phyloP scores from a whole-genome alignment of 345 rosid genomes.

The Brassica rapa region DNA sequence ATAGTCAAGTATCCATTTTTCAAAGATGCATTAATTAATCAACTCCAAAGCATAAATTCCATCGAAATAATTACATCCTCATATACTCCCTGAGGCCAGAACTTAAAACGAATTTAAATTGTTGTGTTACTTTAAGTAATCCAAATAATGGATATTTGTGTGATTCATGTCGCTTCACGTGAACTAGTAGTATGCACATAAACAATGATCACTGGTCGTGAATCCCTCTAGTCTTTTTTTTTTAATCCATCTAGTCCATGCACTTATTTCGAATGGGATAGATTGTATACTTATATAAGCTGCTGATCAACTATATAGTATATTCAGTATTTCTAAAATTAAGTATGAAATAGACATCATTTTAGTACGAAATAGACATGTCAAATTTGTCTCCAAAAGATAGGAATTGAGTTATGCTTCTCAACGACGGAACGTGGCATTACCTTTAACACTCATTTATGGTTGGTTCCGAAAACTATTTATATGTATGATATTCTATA shows the following conservation, averaged over 20 bases:
- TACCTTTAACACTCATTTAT: slow-evolving; percentile 26
- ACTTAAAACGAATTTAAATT: background rate
- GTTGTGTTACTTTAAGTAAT: slow-evolving; percentile 7
- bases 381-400: slow-evolving; percentile 36
- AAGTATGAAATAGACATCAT: slow-evolving; percentile 16
- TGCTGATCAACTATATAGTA: slow-evolving; percentile 16
- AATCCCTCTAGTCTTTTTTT: background rate
- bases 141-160: slow-evolving; percentile 15
- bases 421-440: slow-evolving; percentile 36
- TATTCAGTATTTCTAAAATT: slow-evolving; percentile 10
- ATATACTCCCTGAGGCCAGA: background rate
- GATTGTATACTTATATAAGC: background rate
- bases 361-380: slow-evolving; percentile 22
- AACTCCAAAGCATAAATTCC: slow-evolving; percentile 17
- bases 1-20: slow-evolving; percentile 9
- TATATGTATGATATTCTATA: background rate
- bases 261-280: slow-evolving; percentile 32
- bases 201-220: slow-evolving; percentile 27
- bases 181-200: slow-evolving; percentile 26
- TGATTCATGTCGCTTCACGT: slow-evolving; percentile 38
- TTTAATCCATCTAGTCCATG: background rate
- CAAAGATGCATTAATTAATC: slow-evolving; percentile 9
- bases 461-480: slow-evolving; percentile 16
- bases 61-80: background rate
- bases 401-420: slow-evolving; percentile 27